These are phyloP conservation scores for Stagonosporopsis vannaccii DNA, from an alignment of 2,329 filamentous ascomycete genomes.

Conservation along the genomic window DNA sequence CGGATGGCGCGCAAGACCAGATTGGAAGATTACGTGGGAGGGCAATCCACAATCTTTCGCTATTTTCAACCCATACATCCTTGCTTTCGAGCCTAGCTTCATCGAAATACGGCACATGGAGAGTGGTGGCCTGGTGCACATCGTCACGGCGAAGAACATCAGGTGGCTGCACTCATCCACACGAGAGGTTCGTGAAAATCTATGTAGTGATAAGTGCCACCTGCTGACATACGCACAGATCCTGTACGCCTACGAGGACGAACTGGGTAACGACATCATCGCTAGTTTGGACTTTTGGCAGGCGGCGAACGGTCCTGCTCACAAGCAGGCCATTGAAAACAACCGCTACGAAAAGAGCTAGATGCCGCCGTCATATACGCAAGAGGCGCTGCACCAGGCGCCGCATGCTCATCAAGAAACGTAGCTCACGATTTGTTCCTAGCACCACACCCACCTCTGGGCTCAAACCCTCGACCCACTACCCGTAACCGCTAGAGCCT, in stretches of 20 bases:
- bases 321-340: constrained; percentile 37
- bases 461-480: background rate
- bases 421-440: background rate
- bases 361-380: background rate
- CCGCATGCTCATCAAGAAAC: background rate
- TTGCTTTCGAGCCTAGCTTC: constrained; percentile 97
- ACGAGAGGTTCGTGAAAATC: constrained; percentile 73
- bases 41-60: constrained; percentile 91
- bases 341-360: constrained; percentile 40
- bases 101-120: constrained; percentile 97
- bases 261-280: constrained; percentile 89
- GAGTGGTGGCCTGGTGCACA: constrained; percentile 87
- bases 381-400: background rate
- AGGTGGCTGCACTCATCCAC: constrained; percentile 97
- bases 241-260: constrained; percentile 96
- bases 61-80: constrained; percentile 93
- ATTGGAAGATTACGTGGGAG: constrained; percentile 99
- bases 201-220: accelerated
- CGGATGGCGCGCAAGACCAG: constrained; percentile 92
- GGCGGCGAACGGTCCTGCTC: constrained; percentile 36
- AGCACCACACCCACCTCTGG: background rate
- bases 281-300: constrained; percentile 95
- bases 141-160: constrained; percentile 95
- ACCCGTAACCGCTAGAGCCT: background rate
- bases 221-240: constrained; percentile 67